These are phyloP conservation scores for Penicillium sp. DNA, from an alignment of 2,329 filamentous ascomycete genomes.

Conservation along the genomic window DNA sequence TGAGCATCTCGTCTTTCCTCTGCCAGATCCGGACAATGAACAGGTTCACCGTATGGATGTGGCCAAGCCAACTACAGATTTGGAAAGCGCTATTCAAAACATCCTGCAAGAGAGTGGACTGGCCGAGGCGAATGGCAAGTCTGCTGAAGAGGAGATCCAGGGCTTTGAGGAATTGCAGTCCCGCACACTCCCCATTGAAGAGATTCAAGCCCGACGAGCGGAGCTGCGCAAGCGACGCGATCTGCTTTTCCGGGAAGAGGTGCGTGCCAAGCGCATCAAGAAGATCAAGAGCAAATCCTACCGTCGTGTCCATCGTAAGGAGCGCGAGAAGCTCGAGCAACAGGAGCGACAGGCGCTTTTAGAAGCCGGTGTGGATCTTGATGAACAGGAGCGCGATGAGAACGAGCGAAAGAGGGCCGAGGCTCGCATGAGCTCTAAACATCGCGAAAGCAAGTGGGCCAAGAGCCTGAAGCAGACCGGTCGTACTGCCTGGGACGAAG, in stretches of 20 bases:
- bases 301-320: conserved; percentile 82
- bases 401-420: conserved; percentile 72
- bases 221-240: conserved; percentile 77
- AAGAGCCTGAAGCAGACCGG: conserved; percentile 76
- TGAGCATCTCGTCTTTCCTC: conserved; percentile 82
- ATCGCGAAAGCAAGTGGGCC: conserved; percentile 87
- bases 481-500: conserved; percentile 80
- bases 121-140: conserved; percentile 52
- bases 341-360: conserved; percentile 54
- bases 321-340: conserved; percentile 56
- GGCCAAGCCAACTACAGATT: conserved; percentile 65
- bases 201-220: conserved; percentile 65
- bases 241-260: conserved; percentile 79
- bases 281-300: conserved; percentile 99
- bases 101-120: conserved; percentile 89
- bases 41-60: conserved; percentile 51
- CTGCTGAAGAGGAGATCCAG: conserved; percentile 60
- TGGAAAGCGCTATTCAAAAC: conserved; percentile 78
- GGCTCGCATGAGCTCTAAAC: conserved; percentile 77
- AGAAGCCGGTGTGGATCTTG: conserved; percentile 56
- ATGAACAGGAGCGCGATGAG: conserved; percentile 60
- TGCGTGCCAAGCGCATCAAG: conserved; percentile 85
- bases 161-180: conserved; percentile 65
- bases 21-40: conserved; percentile 64
- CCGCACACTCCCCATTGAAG: conserved; percentile 66